Percentiles rank a stretch among this genome's conserved stretches.
These are phyloP conservation scores for Phlyctochytrium planicorne DNA, from an alignment of 192 early-diverging fungal species.

Conservation along the genomic window DNA sequence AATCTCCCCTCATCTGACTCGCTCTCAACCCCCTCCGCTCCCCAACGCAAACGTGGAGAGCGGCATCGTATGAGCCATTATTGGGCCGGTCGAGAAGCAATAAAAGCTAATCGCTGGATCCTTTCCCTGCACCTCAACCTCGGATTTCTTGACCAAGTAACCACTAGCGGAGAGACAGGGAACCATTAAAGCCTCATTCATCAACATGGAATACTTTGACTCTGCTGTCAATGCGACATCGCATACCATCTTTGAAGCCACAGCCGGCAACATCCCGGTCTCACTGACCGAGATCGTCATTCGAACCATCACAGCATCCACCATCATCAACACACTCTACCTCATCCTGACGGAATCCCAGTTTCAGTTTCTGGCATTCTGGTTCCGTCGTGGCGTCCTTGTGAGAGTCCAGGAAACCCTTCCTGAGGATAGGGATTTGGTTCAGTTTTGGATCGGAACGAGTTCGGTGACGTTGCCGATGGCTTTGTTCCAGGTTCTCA, in stretches of 20 bases:
- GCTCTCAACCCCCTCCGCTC: too few relatives aligned
- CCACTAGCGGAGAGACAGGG: too few relatives aligned
- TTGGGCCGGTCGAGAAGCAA: too few relatives aligned
- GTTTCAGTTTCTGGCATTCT: neutral
- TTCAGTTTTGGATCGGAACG: neutral
- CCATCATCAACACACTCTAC: neutral
- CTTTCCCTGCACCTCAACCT: too few relatives aligned
- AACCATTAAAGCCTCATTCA: too few relatives aligned
- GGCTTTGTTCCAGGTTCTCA: neutral
- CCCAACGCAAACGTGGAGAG: too few relatives aligned
- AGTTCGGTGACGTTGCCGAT: slow-evolving; percentile 2
- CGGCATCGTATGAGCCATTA: too few relatives aligned
- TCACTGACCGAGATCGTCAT: neutral
- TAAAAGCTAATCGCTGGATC: too few relatives aligned
- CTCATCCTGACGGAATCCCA: slow-evolving; percentile 6
- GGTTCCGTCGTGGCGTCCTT: slow-evolving; percentile 1
- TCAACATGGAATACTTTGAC: neutral
- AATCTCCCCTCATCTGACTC: too few relatives aligned
- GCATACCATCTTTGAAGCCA: neutral
- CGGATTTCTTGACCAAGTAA: too few relatives aligned
- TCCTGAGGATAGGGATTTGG: neutral
- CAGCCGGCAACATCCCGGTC: neutral
- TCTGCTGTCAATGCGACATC: neutral
- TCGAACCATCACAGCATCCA: neutral
- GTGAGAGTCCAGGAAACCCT: neutral